These are phyloP conservation scores for Calvatia gigantea DNA, from an alignment of 768 basidiomycete genomes.

Conservation along the genomic window DNA sequence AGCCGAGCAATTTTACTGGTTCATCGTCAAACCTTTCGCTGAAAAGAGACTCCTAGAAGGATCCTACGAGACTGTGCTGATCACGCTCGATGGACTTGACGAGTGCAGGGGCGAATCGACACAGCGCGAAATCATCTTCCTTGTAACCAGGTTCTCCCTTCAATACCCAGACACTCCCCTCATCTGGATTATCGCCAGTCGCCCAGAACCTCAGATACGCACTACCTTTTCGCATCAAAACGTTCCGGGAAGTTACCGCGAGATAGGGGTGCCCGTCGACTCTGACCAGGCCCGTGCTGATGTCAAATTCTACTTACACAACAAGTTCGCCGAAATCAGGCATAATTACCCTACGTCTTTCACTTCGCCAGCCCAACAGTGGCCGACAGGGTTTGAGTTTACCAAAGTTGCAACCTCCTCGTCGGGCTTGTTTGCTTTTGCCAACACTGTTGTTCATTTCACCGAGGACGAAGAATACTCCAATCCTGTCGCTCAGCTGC, in stretches of 20 bases:
- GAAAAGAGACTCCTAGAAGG: not conserved
- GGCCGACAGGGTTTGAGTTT: constrained; percentile 16
- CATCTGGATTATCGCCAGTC: constrained; percentile 23
- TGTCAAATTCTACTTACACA: constrained; percentile 15
- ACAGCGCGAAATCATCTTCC: constrained; percentile 16
- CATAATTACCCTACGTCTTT: not conserved
- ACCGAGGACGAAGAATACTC: constrained; percentile 9
- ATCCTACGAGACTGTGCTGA: constrained; percentile 2
- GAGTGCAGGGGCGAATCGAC: constrained; percentile 17
- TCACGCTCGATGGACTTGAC: constrained; percentile 23
- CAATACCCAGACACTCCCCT: constrained; percentile 13
- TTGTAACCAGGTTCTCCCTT: constrained; percentile 3
- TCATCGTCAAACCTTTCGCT: constrained; percentile 13
- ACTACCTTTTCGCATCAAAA: constrained; percentile 8
- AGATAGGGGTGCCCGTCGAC: constrained; percentile 6
- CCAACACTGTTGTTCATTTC: constrained; percentile 19
- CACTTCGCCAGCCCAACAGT: constrained; percentile 10
- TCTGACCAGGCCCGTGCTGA: constrained; percentile 15
- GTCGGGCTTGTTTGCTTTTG: constrained; percentile 24
- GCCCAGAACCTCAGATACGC: constrained; percentile 22
- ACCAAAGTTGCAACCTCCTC: constrained; percentile 16
- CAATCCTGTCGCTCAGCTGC: not conserved
- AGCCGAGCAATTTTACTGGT: constrained; percentile 10
- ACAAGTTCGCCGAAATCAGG: constrained; percentile 12
- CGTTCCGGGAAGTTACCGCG: not conserved